Percentiles rank a stretch among this genome's conserved stretches.
Evolutionary conservation across 768 basidiomycete genomes (phyloP).

Genomic region (Trametes gibbosa): DNA sequence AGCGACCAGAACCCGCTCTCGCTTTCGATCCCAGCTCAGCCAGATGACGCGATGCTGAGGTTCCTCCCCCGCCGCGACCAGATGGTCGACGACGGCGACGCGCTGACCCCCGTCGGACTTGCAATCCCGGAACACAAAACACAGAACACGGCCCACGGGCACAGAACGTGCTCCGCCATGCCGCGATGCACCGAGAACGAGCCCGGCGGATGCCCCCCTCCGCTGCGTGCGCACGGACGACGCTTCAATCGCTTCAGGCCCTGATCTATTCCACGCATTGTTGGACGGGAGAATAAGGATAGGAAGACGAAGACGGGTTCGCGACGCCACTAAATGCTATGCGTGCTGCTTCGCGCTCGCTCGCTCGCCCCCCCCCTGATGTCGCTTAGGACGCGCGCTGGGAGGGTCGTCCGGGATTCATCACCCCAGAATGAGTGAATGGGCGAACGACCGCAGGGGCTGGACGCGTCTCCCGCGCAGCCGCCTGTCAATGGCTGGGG

Average conservation of each 20-base stretch:
- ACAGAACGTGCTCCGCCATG: background rate
- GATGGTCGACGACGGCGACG: background rate
- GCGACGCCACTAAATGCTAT: background rate
- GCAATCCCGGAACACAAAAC: background rate
- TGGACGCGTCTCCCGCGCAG: background rate
- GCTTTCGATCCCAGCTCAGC: background rate
- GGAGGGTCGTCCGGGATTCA: background rate
- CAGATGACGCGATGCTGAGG: constrained; percentile 8
- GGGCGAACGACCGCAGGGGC: background rate
- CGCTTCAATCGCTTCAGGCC: too few relatives aligned
- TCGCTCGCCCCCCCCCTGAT: background rate
- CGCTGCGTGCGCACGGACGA: too few relatives aligned
- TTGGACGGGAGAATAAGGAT: too few relatives aligned
- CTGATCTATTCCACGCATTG: background rate
- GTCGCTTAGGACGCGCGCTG: background rate
- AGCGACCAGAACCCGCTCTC: constrained; percentile 5
- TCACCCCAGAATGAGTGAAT: constrained; percentile 11
- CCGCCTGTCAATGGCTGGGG: too few relatives aligned
- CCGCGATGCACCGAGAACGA: too few relatives aligned
- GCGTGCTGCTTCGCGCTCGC: background rate
- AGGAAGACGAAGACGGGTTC: background rate
- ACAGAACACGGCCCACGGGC: too few relatives aligned
- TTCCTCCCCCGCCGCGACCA: constrained; percentile 2
- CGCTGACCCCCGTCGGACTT: background rate
- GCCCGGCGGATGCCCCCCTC: too few relatives aligned